Conservation (phyloP, 805 yeast species). For the Grigorovia jiainica region DNA sequence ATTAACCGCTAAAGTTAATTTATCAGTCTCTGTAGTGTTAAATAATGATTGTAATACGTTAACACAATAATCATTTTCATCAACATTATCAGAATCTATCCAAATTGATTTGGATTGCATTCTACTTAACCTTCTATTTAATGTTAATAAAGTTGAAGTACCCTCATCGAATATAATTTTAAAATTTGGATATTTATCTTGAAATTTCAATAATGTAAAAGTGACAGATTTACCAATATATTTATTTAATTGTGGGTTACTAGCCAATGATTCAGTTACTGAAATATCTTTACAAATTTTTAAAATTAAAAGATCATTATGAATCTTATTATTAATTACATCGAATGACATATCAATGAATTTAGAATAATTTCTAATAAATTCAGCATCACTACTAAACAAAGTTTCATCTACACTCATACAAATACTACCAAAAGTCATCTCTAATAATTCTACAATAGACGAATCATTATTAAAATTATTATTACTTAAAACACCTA, state of each 20-base stretch:
- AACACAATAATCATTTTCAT: slow-evolving; percentile 26
- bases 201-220: slow-evolving; percentile 18
- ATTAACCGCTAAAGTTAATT: slow-evolving; percentile 47
- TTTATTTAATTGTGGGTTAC: slow-evolving; percentile 22
- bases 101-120: slow-evolving; percentile 23
- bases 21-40: slow-evolving; percentile 51
- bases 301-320: slow-evolving; percentile 23
- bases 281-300: slow-evolving; percentile 28
- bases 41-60: slow-evolving; percentile 49
- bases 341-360: slow-evolving; percentile 28
- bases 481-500: slow-evolving; percentile 33
- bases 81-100: slow-evolving; percentile 16
- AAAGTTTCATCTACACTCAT: slow-evolving; percentile 49
- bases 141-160: slow-evolving; percentile 4
- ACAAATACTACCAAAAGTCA: slow-evolving; percentile 41
- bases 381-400: slow-evolving; percentile 55
- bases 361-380: slow-evolving; percentile 37
- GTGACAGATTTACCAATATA: slow-evolving; percentile 19
- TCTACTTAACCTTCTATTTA: slow-evolving; percentile 23
- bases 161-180: slow-evolving; percentile 8
- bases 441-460: slow-evolving; percentile 43
- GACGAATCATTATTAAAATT: slow-evolving; percentile 47
- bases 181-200: slow-evolving; percentile 21
- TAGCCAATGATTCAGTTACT: slow-evolving; percentile 19
- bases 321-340: slow-evolving; percentile 16